Conservation (phyloP, 495 filamentous ascomycete genomes). For the Podospora fimiseda region DNA sequence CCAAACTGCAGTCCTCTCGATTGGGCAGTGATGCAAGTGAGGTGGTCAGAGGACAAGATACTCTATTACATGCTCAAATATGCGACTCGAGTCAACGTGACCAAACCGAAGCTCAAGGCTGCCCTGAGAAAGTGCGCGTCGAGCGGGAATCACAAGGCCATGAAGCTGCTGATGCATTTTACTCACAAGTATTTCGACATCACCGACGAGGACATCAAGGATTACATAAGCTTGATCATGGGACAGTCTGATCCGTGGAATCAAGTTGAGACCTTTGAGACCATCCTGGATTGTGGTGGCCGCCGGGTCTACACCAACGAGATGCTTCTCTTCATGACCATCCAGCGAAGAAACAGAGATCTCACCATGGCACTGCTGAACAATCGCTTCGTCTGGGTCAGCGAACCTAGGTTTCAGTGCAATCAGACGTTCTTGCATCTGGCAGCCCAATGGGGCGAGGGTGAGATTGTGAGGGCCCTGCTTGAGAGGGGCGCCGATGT, state of each 20-base stretch:
- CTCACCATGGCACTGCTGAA: slow-evolving; percentile 17
- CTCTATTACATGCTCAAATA: slow-evolving; percentile 18
- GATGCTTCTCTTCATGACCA: slow-evolving; percentile 16
- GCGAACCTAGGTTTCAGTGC: slow-evolving; percentile 13
- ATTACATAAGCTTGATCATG: slow-evolving; percentile 17
- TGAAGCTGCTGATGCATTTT: slow-evolving; percentile 17
- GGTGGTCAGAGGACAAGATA: slow-evolving; percentile 16
- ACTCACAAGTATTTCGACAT: slow-evolving; percentile 10
- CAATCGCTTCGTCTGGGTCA: slow-evolving; percentile 18
- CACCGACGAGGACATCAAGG: slow-evolving; percentile 14
- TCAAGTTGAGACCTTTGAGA: slow-evolving; percentile 22
- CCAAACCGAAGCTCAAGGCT: slow-evolving; percentile 11
- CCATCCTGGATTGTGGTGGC: slow-evolving; percentile 16
- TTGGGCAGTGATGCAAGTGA: slow-evolving; percentile 19
- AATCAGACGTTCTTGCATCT: slow-evolving; percentile 23
- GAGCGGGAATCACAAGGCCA: slow-evolving; percentile 19
- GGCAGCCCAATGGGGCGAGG: slow-evolving; percentile 21
- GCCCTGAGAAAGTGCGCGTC: slow-evolving; percentile 16
- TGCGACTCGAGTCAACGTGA: slow-evolving; percentile 13
- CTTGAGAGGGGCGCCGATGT: slow-evolving; percentile 23
- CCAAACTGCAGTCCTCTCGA: slow-evolving; percentile 17
- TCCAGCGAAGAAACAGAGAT: slow-evolving; percentile 17
- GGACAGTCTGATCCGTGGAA: slow-evolving; percentile 19
- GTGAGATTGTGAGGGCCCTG: slow-evolving; percentile 17
- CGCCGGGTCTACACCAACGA: slow-evolving; percentile 16